These are phyloP conservation scores for Colletotrichum orbiculare DNA, from an alignment of 2,329 filamentous ascomycete genomes.

Conservation along the genomic window DNA sequence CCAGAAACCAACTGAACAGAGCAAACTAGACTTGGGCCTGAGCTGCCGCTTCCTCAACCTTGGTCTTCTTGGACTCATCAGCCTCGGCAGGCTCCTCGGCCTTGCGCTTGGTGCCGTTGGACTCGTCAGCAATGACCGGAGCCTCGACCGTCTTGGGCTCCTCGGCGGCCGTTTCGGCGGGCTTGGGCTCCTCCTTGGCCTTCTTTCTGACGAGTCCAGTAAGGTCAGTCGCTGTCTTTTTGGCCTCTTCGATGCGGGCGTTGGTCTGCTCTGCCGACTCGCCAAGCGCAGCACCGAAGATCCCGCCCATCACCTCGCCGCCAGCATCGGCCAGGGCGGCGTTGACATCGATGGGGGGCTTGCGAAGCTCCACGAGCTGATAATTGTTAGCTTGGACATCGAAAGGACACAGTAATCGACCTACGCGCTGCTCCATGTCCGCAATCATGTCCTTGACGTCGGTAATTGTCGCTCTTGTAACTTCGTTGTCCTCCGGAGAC, in stretches of 20 bases:
- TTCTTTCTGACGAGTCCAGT: conserved; percentile 80
- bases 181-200: conserved; percentile 56
- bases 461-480: conserved; percentile 69
- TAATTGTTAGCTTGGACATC: neutral
- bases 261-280: conserved; percentile 70
- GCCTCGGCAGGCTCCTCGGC: conserved; percentile 55
- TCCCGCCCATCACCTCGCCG: conserved; percentile 63
- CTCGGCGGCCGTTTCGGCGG: conserved; percentile 35
- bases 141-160: conserved; percentile 41
- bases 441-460: conserved; percentile 83
- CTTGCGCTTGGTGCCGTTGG: conserved; percentile 66
- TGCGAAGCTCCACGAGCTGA: conserved; percentile 75
- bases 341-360: conserved; percentile 69
- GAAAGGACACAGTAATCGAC: conserved; percentile 38
- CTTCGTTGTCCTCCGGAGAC: conserved; percentile 74
- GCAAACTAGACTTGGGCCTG: conserved; percentile 33
- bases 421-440: conserved; percentile 81
- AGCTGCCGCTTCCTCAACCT: conserved; percentile 44
- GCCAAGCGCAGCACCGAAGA: conserved; percentile 73
- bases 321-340: conserved; percentile 64
- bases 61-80: conserved; percentile 48
- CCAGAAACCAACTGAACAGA: conserved; percentile 11
- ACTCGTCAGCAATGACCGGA: conserved; percentile 40
- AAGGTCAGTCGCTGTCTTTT: conserved; percentile 79
- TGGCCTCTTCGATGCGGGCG: conserved; percentile 76